Evolutionary conservation across 73 alveolate genomes (phyloP), one percentile per base, ranked within the genome.

Genomic region (Paramecium bursaria): DNA sequence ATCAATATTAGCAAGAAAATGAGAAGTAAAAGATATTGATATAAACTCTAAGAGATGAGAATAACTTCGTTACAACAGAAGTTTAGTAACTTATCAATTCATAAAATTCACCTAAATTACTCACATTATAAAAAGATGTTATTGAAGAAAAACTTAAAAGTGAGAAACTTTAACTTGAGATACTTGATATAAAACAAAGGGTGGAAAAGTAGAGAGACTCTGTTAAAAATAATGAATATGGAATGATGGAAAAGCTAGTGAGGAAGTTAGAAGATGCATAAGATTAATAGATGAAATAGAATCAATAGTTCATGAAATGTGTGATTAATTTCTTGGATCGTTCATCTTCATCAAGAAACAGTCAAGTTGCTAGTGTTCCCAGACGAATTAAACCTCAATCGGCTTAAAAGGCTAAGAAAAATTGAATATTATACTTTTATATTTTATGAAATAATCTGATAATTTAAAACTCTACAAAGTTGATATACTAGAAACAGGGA

Each of bases 161-260:
- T 67, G 82, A 67, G 44, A 67, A 19, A 42, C 3, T 67, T 15
- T 35, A 31, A 19, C 13, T 35, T 17, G 82, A 67, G 10, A 67
- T 67, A n/a, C 19, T 35, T 35, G 82, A 67, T 25, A 67, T 67
- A 17, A 67, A 67, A 67, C 44, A n/a, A 4, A 31, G 82, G 21
- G 46, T 67, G 7, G 82, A 67, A 67, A 67, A 67, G 21, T 11
- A 67, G 10, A 67, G 82, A 23, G 82, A 67, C 44, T 67, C 82
- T 15, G 57, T 47, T 30, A 67, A 67, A 67, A 29, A 39, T 67
- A 19, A 53, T 0, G 82, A 67, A 4, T 31, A 39, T 26, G 22
- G 44, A 67, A 19, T 67, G 7, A 67, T 67, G 13, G 82, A 67
- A 42, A 67, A 67, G 44, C 44, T 67, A 13, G 82, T 67, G 19